Evolutionary conservation across 1,284 basidiomycete species (phyloP).

Genomic region (Marasmius oreades): DNA sequence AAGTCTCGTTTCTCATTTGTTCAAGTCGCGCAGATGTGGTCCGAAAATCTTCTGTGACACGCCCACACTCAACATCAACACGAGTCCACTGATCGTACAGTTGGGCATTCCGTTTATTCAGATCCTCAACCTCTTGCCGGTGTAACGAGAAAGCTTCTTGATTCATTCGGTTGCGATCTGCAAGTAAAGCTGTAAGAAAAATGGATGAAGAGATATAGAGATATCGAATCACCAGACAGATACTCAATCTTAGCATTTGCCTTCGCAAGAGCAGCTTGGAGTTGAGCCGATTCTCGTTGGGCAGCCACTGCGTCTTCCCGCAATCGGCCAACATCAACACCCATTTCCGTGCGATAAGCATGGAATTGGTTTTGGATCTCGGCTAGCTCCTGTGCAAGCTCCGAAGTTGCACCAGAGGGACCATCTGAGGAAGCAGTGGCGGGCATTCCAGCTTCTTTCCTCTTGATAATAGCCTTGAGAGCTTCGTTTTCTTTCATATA

Average conservation of each 20-base stretch:
- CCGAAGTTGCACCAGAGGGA: constrained; percentile 14
- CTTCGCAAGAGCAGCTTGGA: constrained; percentile 72
- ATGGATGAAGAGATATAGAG: not conserved
- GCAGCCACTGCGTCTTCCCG: constrained; percentile 66
- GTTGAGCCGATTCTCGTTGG: constrained; percentile 65
- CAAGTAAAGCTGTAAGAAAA: constrained; percentile 5
- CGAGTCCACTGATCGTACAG: constrained; percentile 66
- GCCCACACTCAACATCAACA: constrained; percentile 62
- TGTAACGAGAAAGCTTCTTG: constrained; percentile 59
- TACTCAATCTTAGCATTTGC: constrained; percentile 78
- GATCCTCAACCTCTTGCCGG: constrained; percentile 55
- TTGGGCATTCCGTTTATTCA: constrained; percentile 63
- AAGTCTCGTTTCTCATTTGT: constrained; percentile 78
- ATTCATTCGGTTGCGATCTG: constrained; percentile 65
- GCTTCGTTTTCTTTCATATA: constrained; percentile 88
- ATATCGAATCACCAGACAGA: constrained; percentile 52
- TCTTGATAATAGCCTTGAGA: constrained; percentile 69
- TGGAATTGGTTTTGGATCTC: constrained; percentile 78
- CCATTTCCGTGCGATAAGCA: constrained; percentile 75
- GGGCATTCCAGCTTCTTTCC: constrained; percentile 33
- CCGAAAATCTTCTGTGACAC: constrained; percentile 62
- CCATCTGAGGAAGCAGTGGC: constrained; percentile 30
- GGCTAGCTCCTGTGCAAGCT: constrained; percentile 54
- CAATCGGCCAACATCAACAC: constrained; percentile 63
- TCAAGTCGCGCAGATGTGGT: constrained; percentile 58